Conservation (phyloP, 2,329 filamentous ascomycete genomes). For the Nannizziopsis arthrosporioides region DNA sequence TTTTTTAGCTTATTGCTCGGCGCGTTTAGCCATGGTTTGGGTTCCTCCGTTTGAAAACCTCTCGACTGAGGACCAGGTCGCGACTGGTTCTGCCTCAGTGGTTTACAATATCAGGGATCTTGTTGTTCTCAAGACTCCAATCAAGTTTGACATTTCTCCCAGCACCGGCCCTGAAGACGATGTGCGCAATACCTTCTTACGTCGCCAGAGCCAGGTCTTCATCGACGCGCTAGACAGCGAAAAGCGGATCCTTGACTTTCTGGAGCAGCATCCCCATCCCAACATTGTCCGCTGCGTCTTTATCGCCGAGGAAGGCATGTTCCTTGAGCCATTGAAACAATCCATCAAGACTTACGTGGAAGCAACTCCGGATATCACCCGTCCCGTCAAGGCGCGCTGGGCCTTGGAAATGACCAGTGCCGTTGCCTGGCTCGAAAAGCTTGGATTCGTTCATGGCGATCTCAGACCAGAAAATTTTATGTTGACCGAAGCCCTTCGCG, state of each 20-base stretch:
- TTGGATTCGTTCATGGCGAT: slow-evolving; percentile 4
- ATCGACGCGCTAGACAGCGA: background rate
- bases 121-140: slow-evolving; percentile 4
- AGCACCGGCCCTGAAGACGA: background rate
- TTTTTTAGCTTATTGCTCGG: background rate
- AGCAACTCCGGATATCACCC: background rate
- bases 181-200: background rate
- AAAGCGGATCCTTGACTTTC: background rate
- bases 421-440: slow-evolving; percentile 3
- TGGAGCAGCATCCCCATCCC: slow-evolving; percentile 1
- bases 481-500: background rate
- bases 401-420: slow-evolving; percentile 1
- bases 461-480: slow-evolving; percentile 1
- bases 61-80: slow-evolving; percentile 1
- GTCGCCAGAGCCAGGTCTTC: background rate
- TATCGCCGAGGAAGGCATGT: slow-evolving; percentile 4
- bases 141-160: background rate
- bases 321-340: background rate
- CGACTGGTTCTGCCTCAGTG: slow-evolving; percentile 2
- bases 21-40: background rate
- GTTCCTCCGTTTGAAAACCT: background rate
- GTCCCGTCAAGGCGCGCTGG: slow-evolving; percentile 1
- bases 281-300: slow-evolving; percentile 5
- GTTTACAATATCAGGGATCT: slow-evolving; percentile 2
- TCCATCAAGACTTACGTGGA: slow-evolving; percentile 1